phyloP scores from a whole-genome alignment of 1,284 basidiomycete genomes.

The Pseudozyma hubeiensis region DNA sequence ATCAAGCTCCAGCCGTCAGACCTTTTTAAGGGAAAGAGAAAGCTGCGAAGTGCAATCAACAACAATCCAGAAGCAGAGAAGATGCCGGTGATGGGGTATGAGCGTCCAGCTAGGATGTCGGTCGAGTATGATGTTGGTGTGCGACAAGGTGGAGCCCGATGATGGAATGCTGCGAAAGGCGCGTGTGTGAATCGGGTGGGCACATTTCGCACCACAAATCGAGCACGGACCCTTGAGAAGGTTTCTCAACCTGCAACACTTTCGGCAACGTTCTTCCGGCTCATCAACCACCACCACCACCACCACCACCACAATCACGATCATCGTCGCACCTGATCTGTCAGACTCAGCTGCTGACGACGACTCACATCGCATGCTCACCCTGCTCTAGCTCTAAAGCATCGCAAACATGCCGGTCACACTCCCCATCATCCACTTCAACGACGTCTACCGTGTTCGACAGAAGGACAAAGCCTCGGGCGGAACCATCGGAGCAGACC shows the following conservation, averaged over 20 bases:
- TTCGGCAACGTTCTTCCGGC: neutral
- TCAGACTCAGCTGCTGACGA: too few species aligned
- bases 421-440: slow-evolving; percentile 61
- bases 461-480: slow-evolving; percentile 42
- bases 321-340: neutral
- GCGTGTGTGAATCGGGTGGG: slow-evolving; percentile 17
- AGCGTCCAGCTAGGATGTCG: too few species aligned
- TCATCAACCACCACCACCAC: neutral
- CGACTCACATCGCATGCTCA: neutral
- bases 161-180: neutral
- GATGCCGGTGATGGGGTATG: too few species aligned
- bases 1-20: too few species aligned
- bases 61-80: too few species aligned
- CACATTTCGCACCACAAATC: neutral
- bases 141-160: too few species aligned
- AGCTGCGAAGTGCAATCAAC: too few species aligned
- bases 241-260: neutral
- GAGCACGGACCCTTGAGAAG: slow-evolving; percentile 24
- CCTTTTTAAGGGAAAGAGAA: too few species aligned
- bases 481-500: slow-evolving; percentile 67
- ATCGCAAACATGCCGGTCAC: slow-evolving; percentile 29
- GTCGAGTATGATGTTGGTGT: too few species aligned
- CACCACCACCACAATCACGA: neutral
- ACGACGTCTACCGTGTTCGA: slow-evolving; percentile 61
- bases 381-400: too few species aligned